Base-by-base conservation (phyloP, 805 yeast genomes). In the Sugiyamaella lignohabitans region DNA sequence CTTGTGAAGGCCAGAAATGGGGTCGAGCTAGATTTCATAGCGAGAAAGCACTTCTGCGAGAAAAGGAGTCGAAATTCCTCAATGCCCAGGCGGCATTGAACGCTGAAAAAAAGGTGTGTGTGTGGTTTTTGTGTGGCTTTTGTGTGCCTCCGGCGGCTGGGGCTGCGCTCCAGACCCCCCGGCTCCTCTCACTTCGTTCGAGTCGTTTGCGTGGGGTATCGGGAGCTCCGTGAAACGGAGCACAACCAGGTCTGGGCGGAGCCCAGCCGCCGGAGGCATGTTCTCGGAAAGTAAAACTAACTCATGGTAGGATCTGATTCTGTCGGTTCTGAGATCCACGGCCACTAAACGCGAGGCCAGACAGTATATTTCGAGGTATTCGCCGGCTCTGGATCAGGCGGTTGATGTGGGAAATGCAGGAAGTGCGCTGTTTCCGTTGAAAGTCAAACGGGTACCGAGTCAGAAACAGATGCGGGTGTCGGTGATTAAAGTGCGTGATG, bases 331-430 rank as follows among this genome's bases (percentile, higher is more conserved):
- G 48, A 82, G 82, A 58, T 82, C 96, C 1, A 86, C 97, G 3
- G 94, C 97, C 4, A 91, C 98, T 1, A 89, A 87, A 62, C 72
- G 98, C 50, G 98, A 91, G 60, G 95, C 96, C 3, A 75, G 78
- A 52, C 84, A 82, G 53, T 91, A 89, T 60, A 66, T 91, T 40
- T 70, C 77, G 30, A 85, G 82, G 59, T 91, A 89, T 60, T 65
- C 73, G 1, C 74, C 78, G 40, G 64, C 72, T n/a, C 56, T 27
- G 23, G 44, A 47, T 22, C 19, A 36, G 10, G 21, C n/a, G 11
- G 19, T 32, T 24, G 8, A 40, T 27, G 22, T 30, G 3, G 37
- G 14, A 14, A 42, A 10, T 22, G 32, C 42, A 14, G 42, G 34
- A 24, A 4, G 14, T 16, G 11, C 32, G 14, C 14, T 27, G 11